Evolutionary conservation across 108 stramenopile species (phyloP), one percentile per base, ranked within the genome.

Genomic region (Cyclotella choctawhatcheeana): DNA sequence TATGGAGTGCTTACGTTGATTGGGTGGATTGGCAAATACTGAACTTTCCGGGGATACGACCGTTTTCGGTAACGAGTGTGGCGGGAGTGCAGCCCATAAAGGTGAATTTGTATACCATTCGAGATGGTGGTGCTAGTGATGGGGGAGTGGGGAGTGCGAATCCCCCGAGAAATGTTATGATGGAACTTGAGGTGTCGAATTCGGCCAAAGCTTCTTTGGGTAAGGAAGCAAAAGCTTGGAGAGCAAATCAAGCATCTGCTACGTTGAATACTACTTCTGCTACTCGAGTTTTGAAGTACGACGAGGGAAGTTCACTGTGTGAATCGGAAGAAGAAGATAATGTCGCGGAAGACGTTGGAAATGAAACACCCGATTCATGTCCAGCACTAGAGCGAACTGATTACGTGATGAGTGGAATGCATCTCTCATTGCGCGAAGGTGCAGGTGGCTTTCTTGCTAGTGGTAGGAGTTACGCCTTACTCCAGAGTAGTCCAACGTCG

Each of bases 1-100:
- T 93, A 30, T 92, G 89, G 90, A 92, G 87, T 64, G 88, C 89
- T 5, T 93, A 93, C 60, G 77, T 87, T 21, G 92, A 93, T 72
- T 93, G 88, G 71, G 74, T 86, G 31, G 86, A 86, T 27, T 95
- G 96, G 93, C 72, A 74, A 34, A 67, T 81, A 40, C 64, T 91
- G 25, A 95, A 97, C 70, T 78, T 96, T 44, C 93, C 94, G 16
- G 94, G 90, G 0, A 89, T 95, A 44, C 78, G 87, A 27, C 90
- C 93, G 0, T 95, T 94, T 84, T 79, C 78, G 18, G 69, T 92
- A 53, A 79, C 70, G 16, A 81, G 76, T 48, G 77, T 94, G 45
- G 66, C 88, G 31, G 92, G 92, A 3, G 73, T 73, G 29, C 91
- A 94, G 65, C 74, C 78, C 5, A 71, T 97, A n/a, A 83, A 85